Evolutionary conservation across 208 protist genomes (phyloP).

Genomic region (Trypanosoma scelopori): DNA sequence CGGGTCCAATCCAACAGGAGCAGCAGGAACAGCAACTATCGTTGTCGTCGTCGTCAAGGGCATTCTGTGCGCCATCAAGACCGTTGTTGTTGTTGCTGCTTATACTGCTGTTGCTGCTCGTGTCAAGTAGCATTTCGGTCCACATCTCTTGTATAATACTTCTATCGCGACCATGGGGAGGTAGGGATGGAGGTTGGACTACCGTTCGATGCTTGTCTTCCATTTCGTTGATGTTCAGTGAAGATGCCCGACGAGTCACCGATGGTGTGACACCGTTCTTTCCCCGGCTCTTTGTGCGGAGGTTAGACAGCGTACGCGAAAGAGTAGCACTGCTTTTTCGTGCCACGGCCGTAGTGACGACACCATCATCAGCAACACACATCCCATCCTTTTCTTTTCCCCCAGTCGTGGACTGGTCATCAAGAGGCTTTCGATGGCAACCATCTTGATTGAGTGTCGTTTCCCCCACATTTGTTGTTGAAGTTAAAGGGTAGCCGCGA

Average conservation of each 20-base stretch:
- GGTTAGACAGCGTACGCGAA: constrained; percentile 10
- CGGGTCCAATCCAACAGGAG: constrained; percentile 2
- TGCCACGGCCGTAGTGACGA: not conserved
- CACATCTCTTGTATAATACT: constrained; percentile 13
- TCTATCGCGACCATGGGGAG: not conserved
- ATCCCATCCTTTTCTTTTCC: too few relatives aligned
- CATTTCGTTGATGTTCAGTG: not conserved
- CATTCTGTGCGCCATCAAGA: not conserved
- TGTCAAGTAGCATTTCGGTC: not conserved
- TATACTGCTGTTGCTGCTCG: not conserved
- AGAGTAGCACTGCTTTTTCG: constrained; percentile 11
- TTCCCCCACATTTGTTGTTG: not conserved
- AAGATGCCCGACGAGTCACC: not conserved
- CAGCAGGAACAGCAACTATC: constrained; percentile 20
- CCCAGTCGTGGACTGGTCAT: not conserved
- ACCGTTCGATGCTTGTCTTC: not conserved
- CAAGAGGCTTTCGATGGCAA: not conserved
- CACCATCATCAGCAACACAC: too few relatives aligned
- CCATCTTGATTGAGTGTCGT: not conserved
- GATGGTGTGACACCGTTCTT: not conserved
- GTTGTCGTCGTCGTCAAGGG: constrained; percentile 4
- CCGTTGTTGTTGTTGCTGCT: constrained; percentile 2
- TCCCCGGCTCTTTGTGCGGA: constrained; percentile 6
- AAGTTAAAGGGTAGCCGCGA: constrained; percentile 5
- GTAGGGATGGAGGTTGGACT: not conserved